Percentiles rank a stretch among this genome's conserved stretches.
Conservation (phyloP, 495 filamentous ascomycete genomes). For the Sabuloglossum arenarium region DNA sequence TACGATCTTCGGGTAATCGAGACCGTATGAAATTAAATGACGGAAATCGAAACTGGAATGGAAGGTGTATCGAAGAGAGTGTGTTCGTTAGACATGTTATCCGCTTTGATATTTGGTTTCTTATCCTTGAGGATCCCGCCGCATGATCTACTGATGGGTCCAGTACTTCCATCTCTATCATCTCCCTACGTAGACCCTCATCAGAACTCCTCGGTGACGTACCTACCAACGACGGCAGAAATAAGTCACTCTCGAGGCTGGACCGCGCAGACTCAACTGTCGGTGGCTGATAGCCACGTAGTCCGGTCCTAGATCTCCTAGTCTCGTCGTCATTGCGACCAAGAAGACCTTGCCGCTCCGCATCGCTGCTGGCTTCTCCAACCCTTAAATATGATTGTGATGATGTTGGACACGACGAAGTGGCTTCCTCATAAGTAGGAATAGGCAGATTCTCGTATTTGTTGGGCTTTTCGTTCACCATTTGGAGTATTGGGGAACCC, state of each 20-base stretch:
- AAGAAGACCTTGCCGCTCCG: constrained; percentile 41
- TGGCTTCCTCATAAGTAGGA: constrained; percentile 88
- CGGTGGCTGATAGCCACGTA: constrained; percentile 45
- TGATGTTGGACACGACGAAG: constrained; percentile 35
- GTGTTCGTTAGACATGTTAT: constrained; percentile 31
- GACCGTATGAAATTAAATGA: constrained; percentile 9
- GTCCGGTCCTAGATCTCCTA: constrained; percentile 4
- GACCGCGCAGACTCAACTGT: constrained; percentile 51
- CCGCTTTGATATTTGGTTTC: constrained; percentile 31
- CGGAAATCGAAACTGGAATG: constrained; percentile 28
- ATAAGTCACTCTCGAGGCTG: constrained; percentile 30
- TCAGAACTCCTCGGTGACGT: constrained; percentile 4
- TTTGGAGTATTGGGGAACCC: neutral
- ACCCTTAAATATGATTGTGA: constrained; percentile 39
- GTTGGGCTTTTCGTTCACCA: neutral
- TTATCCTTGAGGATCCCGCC: constrained; percentile 18
- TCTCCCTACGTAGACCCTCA: constrained; percentile 51
- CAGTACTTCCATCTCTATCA: constrained; percentile 77
- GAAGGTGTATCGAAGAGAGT: constrained; percentile 32
- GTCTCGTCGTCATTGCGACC: neutral
- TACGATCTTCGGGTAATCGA: constrained; percentile 10
- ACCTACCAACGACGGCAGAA: constrained; percentile 23
- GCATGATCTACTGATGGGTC: constrained; percentile 19
- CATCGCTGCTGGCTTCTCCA: constrained; percentile 30
- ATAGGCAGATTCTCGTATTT: constrained; percentile 40